Base-by-base conservation (phyloP, 75 land plant genomes). In the Larix kaempferi region DNA sequence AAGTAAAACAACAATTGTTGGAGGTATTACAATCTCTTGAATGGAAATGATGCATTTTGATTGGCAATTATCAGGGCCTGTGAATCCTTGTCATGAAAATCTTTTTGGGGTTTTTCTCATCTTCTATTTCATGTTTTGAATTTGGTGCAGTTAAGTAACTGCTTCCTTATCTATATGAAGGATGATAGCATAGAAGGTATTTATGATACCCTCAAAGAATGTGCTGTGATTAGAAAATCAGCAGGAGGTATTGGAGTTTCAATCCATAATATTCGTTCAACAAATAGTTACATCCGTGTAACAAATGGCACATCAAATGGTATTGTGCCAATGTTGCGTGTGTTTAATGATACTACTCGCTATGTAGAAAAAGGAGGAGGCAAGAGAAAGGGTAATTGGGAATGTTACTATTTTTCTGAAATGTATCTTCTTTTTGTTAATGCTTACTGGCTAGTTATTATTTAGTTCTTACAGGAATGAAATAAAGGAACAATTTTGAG, bases 291-390 rank as follows among this genome's bases (percentile, higher is more conserved):
- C 79, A 86, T 86, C 23, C 74, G 87, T 25, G 88, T 86, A 22
- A 80, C 88, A 16, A 84, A 86, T 71, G 87, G 88, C 41, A 86
- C 88, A 25, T 86, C 88, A 17, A 86, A 86, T 66, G 88, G 88
- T 6, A 85, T 84, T 60, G 73, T 86, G 44, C 88, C 88, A n/a
- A 86, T 84, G 87, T 74, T 86, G 29, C 82, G 83, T 23, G 88
- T 86, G 83, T 86, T 84, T 66, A 86, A 86, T 77, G 88, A 86
- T 54, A 86, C 88, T 17, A 83, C 88, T 64, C 82, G 88, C 25
- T 86, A 86, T 64, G 88, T 86, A 3, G 88, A 86, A 44, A 86
- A 86, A 62, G 88, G 88, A 12, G 88, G 87, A 21, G 88, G 88
- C 83, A 86, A 84, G 64, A 86, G 88, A 74, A 86, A 86, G 61